phyloP scores from a whole-genome alignment of 192 early-diverging fungal genomes.

The Hyaloraphidium curvatum region DNA sequence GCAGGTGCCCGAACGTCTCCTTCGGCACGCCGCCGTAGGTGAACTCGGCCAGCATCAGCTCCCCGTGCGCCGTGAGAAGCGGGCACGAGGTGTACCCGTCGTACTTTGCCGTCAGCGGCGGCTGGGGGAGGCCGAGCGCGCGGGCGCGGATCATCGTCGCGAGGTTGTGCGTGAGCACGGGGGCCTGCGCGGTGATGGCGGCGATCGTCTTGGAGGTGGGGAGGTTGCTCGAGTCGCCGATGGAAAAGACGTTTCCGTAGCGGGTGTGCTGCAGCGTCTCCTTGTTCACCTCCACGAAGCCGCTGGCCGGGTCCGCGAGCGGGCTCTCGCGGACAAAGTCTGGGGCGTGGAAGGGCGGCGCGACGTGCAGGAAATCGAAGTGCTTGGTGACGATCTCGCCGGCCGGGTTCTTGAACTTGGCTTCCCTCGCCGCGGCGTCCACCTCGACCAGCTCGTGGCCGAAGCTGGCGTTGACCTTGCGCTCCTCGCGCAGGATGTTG shows the following conservation, averaged over 20 bases:
- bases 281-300: conserved; percentile 66
- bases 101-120: conserved; percentile 29
- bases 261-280: conserved; percentile 58
- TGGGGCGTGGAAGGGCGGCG: conserved; percentile 63
- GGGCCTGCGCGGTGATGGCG: conserved; percentile 64
- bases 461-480: conserved; percentile 47
- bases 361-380: conserved; percentile 72
- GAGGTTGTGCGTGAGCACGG: conserved; percentile 54
- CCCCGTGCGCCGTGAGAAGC: conserved; percentile 54
- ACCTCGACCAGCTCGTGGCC: conserved; percentile 52
- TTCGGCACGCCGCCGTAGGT: conserved; percentile 38
- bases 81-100: conserved; percentile 74
- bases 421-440: conserved; percentile 36
- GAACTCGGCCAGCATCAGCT: conserved; percentile 72
- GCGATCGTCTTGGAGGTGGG: conserved; percentile 83
- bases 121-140: conserved; percentile 13
- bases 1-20: conserved; percentile 67
- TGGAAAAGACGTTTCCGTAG: conserved; percentile 52
- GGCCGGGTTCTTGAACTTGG: conserved; percentile 45
- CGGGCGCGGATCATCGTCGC: conserved; percentile 33
- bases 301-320: conserved; percentile 52
- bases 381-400: conserved; percentile 34
- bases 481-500: conserved; percentile 39
- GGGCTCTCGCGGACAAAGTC: conserved; percentile 49
- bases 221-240: conserved; percentile 64